Evolutionary conservation across 2,329 filamentous ascomycete genomes (phyloP), one percentile per base, ranked within the genome.

Genomic region (Alternaria angustiovoidea): DNA sequence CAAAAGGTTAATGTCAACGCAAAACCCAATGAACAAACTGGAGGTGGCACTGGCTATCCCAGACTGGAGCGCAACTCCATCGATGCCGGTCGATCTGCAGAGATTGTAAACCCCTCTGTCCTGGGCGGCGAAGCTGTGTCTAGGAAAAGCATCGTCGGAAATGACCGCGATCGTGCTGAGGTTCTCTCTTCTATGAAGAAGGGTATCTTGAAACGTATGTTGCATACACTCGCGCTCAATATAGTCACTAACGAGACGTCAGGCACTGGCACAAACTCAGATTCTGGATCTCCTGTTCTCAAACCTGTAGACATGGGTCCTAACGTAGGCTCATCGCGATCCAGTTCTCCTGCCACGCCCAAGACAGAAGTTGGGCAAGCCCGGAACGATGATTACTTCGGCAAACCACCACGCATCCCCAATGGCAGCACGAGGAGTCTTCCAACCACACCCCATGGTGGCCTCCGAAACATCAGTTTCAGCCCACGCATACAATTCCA

Each of bases 401-500:
- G 92, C 75, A 89, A 90, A 26, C 89, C 88, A 30, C 83, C 93
- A 44, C 88, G 91, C 53, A 87, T 95, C 48, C 77, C 74, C 54
- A 87, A 88, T 42, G 85, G 89, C 57, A 91, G 94, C 70, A 89
- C 89, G 11, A 93, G 92, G 81, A 96, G 92, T 76, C 87, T 91
- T 18, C 93, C 93, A 16, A 87, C 86, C 59, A 96, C 93, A 4
- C 93, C 93, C 1, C 87, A 90, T 51, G 88, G 88, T 20, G 79
- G 81, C n/a, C 75, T 88, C 0, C 84, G 84, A 63, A 87, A 84
- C 71, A 89, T 89, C 67, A 84, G 81, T 62, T 99, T 98, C 80
- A 98, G 93, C 73, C 94, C 94, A 28, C 89, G 94, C 41, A 93
- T 98, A 52, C 89, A 97, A 64, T 98, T 97, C 77, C 89, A 97